Evolutionary conservation across 768 basidiomycete species (phyloP), one percentile per base, ranked within the genome.

Genomic region (Russula olivacea): DNA sequence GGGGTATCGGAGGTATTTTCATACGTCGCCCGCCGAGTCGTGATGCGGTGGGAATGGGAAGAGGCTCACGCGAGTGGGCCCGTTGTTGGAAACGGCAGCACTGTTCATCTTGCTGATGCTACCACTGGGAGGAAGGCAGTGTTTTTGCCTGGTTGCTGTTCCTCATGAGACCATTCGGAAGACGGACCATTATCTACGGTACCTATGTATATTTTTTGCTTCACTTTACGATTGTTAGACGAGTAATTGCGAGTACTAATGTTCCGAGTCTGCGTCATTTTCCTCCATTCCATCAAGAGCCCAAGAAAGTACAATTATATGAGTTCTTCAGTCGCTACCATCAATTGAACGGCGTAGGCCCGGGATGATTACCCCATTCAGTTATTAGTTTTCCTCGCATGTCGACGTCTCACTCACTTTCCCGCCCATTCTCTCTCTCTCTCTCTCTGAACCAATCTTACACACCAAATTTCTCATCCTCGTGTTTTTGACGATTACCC

Each of bases 1-100:
- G 85, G 87, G 10, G 88, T 92, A 0, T 55, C 70, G 1, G 86
- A 85, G 1, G 85, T 90, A n/a, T 93, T 92, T 69, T 86, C 83
- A 71, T 91, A 91, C 68, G 77, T 93, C 47, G 87, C 83, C 4
- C 69, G 74, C 54, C 77, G 89, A 30, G 86, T 92, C 10, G 78
- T 85, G 38, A 69, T 71, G 65, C 75, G 80, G 64, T 86, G 84
- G 83, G 89, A 86, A 69, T 83, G 83, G 69, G 86, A 89, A 59
- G 88, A 87, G 58, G 75, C 75, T 15, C 54, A 30, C 5, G 60
- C 79, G 12, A 84, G 85, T 34, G 76, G 77, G 32, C 71, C 76
- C 59, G 72, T 80, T 64, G 36, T 73, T 71, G 23, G 81, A 78
- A 61, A 60, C 34, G 38, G 3, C 30, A 59, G 60, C 41, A 59